These are phyloP conservation scores for Metarhizium album DNA, from an alignment of 2,329 filamentous ascomycete species.

Conservation along the genomic window DNA sequence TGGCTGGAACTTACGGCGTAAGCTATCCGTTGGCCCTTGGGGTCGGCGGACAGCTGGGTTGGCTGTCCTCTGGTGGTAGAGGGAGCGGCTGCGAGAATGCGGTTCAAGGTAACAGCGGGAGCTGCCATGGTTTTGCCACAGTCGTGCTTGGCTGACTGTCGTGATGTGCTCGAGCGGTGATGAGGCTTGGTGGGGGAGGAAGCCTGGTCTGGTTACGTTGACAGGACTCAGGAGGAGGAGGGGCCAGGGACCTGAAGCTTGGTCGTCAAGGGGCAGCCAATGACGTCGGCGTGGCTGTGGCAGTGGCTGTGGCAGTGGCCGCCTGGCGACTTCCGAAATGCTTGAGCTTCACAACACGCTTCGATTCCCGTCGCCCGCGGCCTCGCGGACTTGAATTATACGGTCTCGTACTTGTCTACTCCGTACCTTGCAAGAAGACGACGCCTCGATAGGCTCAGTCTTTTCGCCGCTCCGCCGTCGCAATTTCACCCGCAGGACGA, in stretches of 20 bases:
- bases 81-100: constrained; percentile 77
- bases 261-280: neutral
- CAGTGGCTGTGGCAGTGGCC: too few relatives aligned
- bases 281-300: neutral
- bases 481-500: too few relatives aligned
- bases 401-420: too few relatives aligned
- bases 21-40: constrained; percentile 82
- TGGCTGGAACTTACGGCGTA: constrained; percentile 60
- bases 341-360: too few relatives aligned
- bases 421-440: too few relatives aligned
- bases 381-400: too few relatives aligned
- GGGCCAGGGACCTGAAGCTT: neutral
- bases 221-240: too few relatives aligned
- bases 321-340: too few relatives aligned
- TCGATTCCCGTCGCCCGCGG: too few relatives aligned
- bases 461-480: too few relatives aligned
- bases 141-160: neutral
- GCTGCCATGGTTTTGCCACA: constrained; percentile 18
- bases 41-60: constrained; percentile 77
- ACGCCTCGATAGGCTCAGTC: too few relatives aligned
- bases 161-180: neutral
- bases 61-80: constrained; percentile 76
- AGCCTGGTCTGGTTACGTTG: too few relatives aligned
- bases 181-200: neutral
- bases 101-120: constrained; percentile 44